Evolutionary conservation across 441 rosid species (phyloP).

Genomic region (Gossypium schwendimanii): DNA sequence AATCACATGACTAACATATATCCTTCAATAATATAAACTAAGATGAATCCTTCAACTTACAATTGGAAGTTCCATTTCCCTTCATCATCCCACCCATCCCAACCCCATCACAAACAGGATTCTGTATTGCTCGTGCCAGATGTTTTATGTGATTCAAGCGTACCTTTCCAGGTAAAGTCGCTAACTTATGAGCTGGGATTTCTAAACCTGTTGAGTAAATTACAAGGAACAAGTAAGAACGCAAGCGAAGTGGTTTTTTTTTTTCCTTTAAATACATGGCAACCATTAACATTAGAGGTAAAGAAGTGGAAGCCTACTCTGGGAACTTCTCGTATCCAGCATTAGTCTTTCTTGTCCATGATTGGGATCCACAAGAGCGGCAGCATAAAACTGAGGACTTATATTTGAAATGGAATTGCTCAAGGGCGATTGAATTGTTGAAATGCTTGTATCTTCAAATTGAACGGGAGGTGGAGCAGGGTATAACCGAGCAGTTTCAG

Average conservation of each 20-base stretch:
- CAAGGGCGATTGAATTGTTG: conserved; percentile 5
- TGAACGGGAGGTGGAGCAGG: conserved; percentile 40
- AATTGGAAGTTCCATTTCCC: conserved; percentile 28
- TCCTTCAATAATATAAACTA: neutral
- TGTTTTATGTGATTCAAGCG: conserved; percentile 67
- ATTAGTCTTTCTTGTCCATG: conserved; percentile 22
- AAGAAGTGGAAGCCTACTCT: conserved; percentile 24
- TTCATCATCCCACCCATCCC: conserved; percentile 22
- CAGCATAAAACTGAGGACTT: conserved; percentile 11
- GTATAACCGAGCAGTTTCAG: conserved; percentile 35
- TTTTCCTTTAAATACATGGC: neutral
- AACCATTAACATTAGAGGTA: neutral
- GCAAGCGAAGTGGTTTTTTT: neutral
- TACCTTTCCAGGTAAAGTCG: conserved; percentile 41
- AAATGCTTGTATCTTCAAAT: conserved; percentile 17
- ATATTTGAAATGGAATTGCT: conserved; percentile 20
- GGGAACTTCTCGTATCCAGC: conserved; percentile 21
- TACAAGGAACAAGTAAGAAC: conserved; percentile 3
- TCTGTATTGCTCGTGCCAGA: conserved; percentile 57
- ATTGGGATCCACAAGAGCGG: conserved; percentile 21
- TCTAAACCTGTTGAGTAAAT: conserved; percentile 42
- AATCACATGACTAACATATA: neutral
- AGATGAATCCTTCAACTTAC: conserved; percentile 32
- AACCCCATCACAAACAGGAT: conserved; percentile 20
- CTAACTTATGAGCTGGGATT: conserved; percentile 41